These are phyloP conservation scores for Hemileia vastatrix DNA, from an alignment of 1,284 basidiomycete species.

Conservation along the genomic window DNA sequence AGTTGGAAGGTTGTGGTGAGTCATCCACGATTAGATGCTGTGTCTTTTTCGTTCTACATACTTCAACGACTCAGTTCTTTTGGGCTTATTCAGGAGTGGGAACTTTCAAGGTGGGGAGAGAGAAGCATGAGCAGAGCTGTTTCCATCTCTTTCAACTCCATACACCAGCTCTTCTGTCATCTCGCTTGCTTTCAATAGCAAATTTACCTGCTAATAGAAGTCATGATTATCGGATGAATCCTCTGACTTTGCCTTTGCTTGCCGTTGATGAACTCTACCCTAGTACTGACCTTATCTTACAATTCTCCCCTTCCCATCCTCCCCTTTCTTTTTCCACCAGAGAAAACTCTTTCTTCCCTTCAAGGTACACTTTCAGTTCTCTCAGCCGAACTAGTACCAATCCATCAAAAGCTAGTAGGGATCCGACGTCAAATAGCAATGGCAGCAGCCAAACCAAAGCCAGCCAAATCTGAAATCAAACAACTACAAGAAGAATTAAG, in stretches of 20 bases:
- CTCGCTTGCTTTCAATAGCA: too few relatives aligned
- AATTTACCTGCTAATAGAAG: too few relatives aligned
- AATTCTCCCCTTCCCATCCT: neutral
- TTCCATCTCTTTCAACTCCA: too few relatives aligned
- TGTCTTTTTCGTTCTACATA: too few relatives aligned
- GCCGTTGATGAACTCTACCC: neutral
- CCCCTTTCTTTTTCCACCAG: neutral
- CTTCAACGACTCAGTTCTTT: too few relatives aligned
- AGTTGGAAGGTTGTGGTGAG: constrained; percentile 83
- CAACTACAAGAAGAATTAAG: constrained; percentile 41
- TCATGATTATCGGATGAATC: too few relatives aligned
- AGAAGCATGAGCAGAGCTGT: too few relatives aligned
- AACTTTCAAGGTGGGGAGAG: too few relatives aligned
- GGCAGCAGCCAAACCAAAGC: constrained; percentile 40
- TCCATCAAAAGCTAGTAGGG: constrained; percentile 40
- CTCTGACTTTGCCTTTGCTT: too few relatives aligned
- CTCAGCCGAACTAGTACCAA: constrained; percentile 43
- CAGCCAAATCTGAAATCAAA: constrained; percentile 39
- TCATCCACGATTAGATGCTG: too few relatives aligned
- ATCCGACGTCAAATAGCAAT: constrained; percentile 39
- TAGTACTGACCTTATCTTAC: neutral
- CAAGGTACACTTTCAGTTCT: constrained; percentile 40
- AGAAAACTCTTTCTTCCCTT: constrained; percentile 36
- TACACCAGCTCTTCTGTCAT: too few relatives aligned
- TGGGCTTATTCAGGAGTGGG: too few relatives aligned